phyloP scores from a whole-genome alignment of 2,329 filamentous ascomycete genomes.

The Hymenoscyphus fraxineus region DNA sequence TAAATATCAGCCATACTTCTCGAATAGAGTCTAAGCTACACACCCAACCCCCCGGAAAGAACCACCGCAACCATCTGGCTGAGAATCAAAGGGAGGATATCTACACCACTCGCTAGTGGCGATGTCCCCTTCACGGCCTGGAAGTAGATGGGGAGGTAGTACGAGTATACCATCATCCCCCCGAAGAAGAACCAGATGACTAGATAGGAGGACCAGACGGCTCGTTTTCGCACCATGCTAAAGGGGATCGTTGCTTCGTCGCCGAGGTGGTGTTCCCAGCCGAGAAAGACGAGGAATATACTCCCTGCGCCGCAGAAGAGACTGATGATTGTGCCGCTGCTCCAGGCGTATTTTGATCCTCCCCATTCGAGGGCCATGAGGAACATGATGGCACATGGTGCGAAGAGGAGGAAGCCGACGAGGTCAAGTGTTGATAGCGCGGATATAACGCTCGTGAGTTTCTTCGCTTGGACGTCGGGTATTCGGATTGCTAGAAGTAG shows the following conservation, averaged over 20 bases:
- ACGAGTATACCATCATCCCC: constrained; percentile 11
- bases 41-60: constrained; percentile 18
- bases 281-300: constrained; percentile 25
- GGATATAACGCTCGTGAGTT: background rate
- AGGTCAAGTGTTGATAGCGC: constrained; percentile 29
- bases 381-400: constrained; percentile 33
- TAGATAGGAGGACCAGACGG: constrained; percentile 20
- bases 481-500: constrained; percentile 37
- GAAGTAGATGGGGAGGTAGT: constrained; percentile 31
- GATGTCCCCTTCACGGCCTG: constrained; percentile 30
- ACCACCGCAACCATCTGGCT: constrained; percentile 14
- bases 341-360: constrained; percentile 34
- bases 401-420: constrained; percentile 33
- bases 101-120: constrained; percentile 27
- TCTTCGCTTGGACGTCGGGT: constrained; percentile 20
- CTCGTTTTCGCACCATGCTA: constrained; percentile 20
- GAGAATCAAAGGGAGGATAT: constrained; percentile 25
- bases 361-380: constrained; percentile 37
- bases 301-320: constrained; percentile 25
- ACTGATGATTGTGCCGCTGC: constrained; percentile 28
- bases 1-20: constrained; percentile 24
- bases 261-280: constrained; percentile 25
- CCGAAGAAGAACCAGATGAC: constrained; percentile 13
- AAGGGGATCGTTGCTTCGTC: constrained; percentile 30
- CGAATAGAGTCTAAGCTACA: background rate